A percentile compares a stretch with the other conserved stretches of the same genome.
Conservation (phyloP, 169 alveolate genomes). For the Eimeria zaria region DNA sequence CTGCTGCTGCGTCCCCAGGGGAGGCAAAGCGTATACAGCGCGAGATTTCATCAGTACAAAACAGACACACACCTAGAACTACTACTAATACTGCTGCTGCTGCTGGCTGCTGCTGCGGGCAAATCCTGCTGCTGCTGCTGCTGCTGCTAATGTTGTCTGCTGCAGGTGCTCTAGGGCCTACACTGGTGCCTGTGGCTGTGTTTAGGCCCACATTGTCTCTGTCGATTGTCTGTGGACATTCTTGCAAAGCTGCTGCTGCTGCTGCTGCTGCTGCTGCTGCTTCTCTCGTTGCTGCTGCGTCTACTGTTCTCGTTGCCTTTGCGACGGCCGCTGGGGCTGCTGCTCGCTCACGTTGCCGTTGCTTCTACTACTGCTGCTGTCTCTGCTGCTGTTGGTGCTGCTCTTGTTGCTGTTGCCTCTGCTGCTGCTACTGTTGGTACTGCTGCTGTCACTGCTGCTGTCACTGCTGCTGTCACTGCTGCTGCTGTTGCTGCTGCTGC, state of each 20-base stretch:
- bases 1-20: constrained; percentile 15
- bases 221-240: background rate
- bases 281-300: background rate
- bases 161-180: background rate
- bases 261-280: constrained; percentile 24
- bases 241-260: background rate
- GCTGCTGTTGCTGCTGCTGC: no score
- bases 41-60: background rate
- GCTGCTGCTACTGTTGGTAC: background rate
- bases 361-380: no score
- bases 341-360: no score
- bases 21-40: background rate
- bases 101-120: background rate
- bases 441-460: no score
- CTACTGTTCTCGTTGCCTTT: no score
- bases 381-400: background rate
- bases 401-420: background rate
- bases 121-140: background rate
- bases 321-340: no score
- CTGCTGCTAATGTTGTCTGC: background rate
- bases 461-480: no score
- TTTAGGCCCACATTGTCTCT: background rate
- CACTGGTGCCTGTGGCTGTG: background rate
- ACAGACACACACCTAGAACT: background rate
- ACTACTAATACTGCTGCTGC: background rate